phyloP scores from a whole-genome alignment of 2,329 filamentous ascomycete genomes.

The Neoarthrinium moseri region DNA sequence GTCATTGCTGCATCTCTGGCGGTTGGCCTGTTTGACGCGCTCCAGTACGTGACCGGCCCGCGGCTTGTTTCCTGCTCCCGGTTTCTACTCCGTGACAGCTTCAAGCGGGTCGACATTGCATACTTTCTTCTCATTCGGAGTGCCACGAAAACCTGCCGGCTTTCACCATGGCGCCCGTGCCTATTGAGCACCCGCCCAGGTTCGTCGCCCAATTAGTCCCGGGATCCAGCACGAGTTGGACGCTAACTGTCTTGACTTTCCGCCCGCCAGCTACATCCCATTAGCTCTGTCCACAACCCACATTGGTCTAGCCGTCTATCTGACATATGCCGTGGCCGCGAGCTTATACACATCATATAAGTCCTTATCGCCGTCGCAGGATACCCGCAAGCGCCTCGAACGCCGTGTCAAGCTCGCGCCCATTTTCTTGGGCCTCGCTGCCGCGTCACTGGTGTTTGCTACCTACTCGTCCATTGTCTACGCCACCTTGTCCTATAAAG shows the following conservation, averaged over 20 bases:
- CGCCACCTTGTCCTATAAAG: constrained; percentile 33
- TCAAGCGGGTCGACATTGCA: not conserved
- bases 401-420: constrained; percentile 31
- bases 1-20: constrained; percentile 5
- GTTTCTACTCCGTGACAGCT: not conserved
- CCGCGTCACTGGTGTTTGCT: constrained; percentile 25
- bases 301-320: constrained; percentile 26
- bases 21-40: no score
- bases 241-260: constrained; percentile 1
- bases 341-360: constrained; percentile 35
- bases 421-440: constrained; percentile 31
- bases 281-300: constrained; percentile 26
- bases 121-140: not conserved
- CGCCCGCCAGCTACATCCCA: constrained; percentile 31
- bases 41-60: not conserved
- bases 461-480: constrained; percentile 27
- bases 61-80: not conserved
- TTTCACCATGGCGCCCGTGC: constrained; percentile 31
- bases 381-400: constrained; percentile 32
- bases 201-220: constrained; percentile 11
- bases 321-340: constrained; percentile 28
- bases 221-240: no score
- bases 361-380: constrained; percentile 31
- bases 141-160: constrained; percentile 9
- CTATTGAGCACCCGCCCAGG: constrained; percentile 25